A percentile compares a stretch with the other conserved stretches of the same genome.
phyloP scores from a whole-genome alignment of 768 basidiomycete species.

The Gloeophyllum trabeum region DNA sequence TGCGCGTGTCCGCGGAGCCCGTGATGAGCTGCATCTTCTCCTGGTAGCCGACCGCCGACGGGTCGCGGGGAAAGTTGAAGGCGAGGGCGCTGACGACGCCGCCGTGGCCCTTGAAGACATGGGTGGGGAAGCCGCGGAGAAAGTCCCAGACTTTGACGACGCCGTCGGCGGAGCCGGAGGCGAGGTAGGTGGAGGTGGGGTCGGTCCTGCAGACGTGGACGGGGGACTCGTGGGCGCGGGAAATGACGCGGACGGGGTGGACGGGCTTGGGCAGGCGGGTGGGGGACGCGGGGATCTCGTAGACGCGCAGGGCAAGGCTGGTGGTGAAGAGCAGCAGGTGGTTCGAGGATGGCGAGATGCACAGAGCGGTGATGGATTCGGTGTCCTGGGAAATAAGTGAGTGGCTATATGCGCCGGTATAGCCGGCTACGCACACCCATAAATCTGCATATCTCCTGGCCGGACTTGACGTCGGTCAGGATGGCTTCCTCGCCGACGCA shows the following conservation, averaged over 20 bases:
- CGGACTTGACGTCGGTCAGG: constrained; percentile 69
- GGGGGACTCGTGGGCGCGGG: constrained; percentile 87
- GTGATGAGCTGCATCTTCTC: constrained; percentile 74
- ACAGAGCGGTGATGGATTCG: constrained; percentile 73
- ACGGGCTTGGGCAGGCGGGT: constrained; percentile 35
- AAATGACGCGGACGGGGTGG: constrained; percentile 61
- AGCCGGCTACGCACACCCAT: constrained; percentile 50
- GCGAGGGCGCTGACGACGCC: constrained; percentile 90
- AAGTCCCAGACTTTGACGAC: constrained; percentile 97
- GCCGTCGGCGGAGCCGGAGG: constrained; percentile 94
- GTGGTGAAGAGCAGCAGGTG: constrained; percentile 75
- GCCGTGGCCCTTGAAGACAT: constrained; percentile 92
- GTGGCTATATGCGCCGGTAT: background rate
- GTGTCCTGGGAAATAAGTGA: constrained; percentile 48
- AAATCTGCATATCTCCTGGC: constrained; percentile 71
- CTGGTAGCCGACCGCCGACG: constrained; percentile 31
- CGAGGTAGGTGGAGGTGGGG: constrained; percentile 82
- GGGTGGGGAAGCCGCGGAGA: constrained; percentile 77
- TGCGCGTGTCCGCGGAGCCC: constrained; percentile 83
- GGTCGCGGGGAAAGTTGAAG: constrained; percentile 70
- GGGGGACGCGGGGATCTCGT: constrained; percentile 52
- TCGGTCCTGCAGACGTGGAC: constrained; percentile 82
- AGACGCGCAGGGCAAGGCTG: constrained; percentile 73
- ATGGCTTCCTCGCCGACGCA: constrained; percentile 82
- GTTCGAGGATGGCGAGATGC: constrained; percentile 64